A percentile compares a stretch with the other conserved stretches of the same genome.
phyloP scores from a whole-genome alignment of 2,329 filamentous ascomycete genomes.

The Exophiala sideris region DNA sequence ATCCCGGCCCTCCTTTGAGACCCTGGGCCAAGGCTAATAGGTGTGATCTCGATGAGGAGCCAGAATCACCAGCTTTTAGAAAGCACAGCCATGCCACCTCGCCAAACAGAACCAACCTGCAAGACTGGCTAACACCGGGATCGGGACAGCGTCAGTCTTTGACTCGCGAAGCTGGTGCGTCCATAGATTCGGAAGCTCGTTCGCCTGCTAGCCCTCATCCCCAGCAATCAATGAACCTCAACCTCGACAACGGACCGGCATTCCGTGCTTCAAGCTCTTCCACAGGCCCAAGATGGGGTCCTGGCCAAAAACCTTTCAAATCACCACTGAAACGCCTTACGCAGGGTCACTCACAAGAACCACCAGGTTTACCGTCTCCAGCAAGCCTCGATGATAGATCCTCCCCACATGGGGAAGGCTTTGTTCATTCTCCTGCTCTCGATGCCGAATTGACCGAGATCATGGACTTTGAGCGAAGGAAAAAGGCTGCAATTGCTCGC shows the following conservation, averaged over 20 bases:
- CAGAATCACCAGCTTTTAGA: not conserved
- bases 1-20: conserved; percentile 20
- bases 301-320: conserved; percentile 17
- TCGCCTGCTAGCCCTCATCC: not conserved
- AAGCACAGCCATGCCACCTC: not conserved
- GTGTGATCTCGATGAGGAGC: not conserved
- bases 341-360: not conserved
- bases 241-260: not conserved
- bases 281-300: conserved; percentile 8
- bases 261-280: conserved; percentile 3
- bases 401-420: not conserved
- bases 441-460: conserved; percentile 31
- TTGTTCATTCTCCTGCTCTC: conserved; percentile 13
- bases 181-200: not conserved
- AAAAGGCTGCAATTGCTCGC: conserved; percentile 34
- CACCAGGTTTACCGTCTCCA: not conserved
- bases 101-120: conserved; percentile 1
- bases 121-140: conserved; percentile 14
- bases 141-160: not conserved
- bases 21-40: conserved; percentile 2
- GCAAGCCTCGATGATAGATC: not conserved
- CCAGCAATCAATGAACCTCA: not conserved
- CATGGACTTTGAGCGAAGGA: conserved; percentile 39
- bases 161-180: not conserved
- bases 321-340: conserved; percentile 2